These are phyloP conservation scores for Diaporthe humulicola DNA, from an alignment of 2,329 filamentous ascomycete genomes.

Conservation along the genomic window DNA sequence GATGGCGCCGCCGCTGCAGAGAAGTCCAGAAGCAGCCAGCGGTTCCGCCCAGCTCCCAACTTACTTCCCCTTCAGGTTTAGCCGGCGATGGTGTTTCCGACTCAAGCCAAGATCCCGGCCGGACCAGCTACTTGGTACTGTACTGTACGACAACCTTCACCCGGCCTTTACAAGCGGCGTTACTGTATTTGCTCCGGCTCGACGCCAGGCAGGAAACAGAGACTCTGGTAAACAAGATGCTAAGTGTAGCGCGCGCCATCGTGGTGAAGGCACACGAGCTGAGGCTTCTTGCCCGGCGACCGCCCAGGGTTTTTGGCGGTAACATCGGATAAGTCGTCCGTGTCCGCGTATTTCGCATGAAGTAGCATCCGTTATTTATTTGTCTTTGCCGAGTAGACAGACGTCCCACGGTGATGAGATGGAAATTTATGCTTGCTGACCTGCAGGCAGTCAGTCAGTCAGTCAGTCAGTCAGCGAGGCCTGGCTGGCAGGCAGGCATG, in stretches of 20 bases:
- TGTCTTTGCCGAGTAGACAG: background rate
- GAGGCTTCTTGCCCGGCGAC: background rate
- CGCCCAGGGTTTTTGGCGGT: background rate
- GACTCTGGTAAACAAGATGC: background rate
- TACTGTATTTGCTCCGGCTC: conserved; percentile 12
- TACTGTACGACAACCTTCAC: background rate
- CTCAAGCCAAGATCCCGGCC: conserved; percentile 15
- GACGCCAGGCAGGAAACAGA: background rate
- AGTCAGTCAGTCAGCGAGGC: conserved; percentile 1
- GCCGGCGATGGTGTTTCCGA: background rate
- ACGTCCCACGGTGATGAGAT: background rate
- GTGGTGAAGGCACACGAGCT: background rate
- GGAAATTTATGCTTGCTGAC: conserved; percentile 19
- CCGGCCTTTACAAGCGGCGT: background rate
- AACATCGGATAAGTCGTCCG: background rate
- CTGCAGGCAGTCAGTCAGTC: conserved; percentile 11
- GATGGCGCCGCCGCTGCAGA: conserved; percentile 13
- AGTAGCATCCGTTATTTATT: background rate
- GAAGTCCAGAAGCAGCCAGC: conserved; percentile 4
- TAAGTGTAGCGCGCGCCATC: background rate
- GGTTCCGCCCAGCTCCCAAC: conserved; percentile 25
- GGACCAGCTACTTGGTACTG: conserved; percentile 27
- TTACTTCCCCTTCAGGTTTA: conserved; percentile 28
- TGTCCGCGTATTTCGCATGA: background rate
- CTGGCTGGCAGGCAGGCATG: background rate